Evolutionary conservation across 2,329 filamentous ascomycete species (phyloP).

Genomic region (Colletotrichum sp.): DNA sequence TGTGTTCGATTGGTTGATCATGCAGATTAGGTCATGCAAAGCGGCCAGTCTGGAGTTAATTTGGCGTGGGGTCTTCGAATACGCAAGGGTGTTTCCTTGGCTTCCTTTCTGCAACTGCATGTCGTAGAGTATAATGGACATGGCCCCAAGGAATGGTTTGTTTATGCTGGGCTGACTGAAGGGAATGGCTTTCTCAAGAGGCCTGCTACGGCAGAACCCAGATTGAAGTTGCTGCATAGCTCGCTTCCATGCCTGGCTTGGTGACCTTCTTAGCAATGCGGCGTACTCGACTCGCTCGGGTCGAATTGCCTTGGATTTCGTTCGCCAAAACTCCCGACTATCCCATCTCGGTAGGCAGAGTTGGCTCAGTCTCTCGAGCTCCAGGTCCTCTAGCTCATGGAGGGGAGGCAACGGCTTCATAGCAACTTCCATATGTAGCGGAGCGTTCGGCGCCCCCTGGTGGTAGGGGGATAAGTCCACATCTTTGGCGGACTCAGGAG

Average conservation of each 20-base stretch:
- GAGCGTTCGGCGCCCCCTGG: too few species aligned
- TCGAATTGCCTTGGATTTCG: fast-evolving
- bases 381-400: neutral
- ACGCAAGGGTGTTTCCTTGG: too few species aligned
- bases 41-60: too few species aligned
- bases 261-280: fast-evolving
- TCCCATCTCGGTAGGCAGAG: neutral
- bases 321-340: neutral
- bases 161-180: fast-evolving
- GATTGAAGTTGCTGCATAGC: neutral
- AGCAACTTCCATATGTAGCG: too few species aligned
- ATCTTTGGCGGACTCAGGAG: too few species aligned
- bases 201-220: fast-evolving
- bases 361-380: neutral
- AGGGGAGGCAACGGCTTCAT: neutral
- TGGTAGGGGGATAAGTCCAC: too few species aligned
- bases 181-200: fast-evolving
- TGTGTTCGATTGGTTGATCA: too few species aligned
- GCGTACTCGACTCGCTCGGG: neutral
- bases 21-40: too few species aligned
- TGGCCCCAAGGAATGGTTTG: neutral
- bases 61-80: too few species aligned
- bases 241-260: neutral
- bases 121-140: neutral
- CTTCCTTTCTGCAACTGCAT: neutral